phyloP scores from a whole-genome alignment of 192 early-diverging fungal species.

The Backusella westeae region DNA sequence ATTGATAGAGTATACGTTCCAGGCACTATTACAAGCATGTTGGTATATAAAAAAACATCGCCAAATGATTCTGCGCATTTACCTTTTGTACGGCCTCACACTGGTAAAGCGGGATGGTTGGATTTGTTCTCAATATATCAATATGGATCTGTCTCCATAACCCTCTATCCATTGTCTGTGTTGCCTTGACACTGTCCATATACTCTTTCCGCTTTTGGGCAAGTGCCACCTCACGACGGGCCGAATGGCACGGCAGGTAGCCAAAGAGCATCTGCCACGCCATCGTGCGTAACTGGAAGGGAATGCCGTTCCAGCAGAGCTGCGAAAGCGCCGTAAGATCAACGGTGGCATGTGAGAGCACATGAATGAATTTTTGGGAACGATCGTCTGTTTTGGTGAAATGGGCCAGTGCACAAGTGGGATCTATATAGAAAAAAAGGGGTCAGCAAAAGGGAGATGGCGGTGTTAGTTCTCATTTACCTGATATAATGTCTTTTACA shows the following conservation, averaged over 20 bases:
- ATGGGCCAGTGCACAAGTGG: neutral
- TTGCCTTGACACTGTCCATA: slow-evolving; percentile 77
- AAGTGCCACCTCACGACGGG: slow-evolving; percentile 77
- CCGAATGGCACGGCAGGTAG: slow-evolving; percentile 86
- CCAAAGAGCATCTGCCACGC: slow-evolving; percentile 97
- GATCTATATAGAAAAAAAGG: neutral
- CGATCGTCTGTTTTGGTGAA: slow-evolving; percentile 21
- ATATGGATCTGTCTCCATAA: slow-evolving; percentile 97
- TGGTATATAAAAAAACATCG: neutral
- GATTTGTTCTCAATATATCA: slow-evolving; percentile 89
- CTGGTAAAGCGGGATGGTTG: slow-evolving; percentile 82
- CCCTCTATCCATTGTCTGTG: slow-evolving; percentile 83
- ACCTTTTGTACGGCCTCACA: slow-evolving; percentile 76
- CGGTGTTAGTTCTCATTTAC: neutral
- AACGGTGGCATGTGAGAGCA: slow-evolving; percentile 55
- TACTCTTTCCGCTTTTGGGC: slow-evolving; percentile 92
- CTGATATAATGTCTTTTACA: slow-evolving; percentile 12
- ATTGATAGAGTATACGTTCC: slow-evolving; percentile 92
- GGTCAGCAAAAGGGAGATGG: neutral
- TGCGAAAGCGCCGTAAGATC: slow-evolving; percentile 75
- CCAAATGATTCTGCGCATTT: neutral
- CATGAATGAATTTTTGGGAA: slow-evolving; percentile 46
- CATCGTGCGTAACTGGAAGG: slow-evolving; percentile 77
- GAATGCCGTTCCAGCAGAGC: slow-evolving; percentile 94
- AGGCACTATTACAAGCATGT: slow-evolving; percentile 55